These are phyloP conservation scores for Domatiomyces catenatus DNA, from an alignment of 2,329 filamentous ascomycete species.

Conservation along the genomic window DNA sequence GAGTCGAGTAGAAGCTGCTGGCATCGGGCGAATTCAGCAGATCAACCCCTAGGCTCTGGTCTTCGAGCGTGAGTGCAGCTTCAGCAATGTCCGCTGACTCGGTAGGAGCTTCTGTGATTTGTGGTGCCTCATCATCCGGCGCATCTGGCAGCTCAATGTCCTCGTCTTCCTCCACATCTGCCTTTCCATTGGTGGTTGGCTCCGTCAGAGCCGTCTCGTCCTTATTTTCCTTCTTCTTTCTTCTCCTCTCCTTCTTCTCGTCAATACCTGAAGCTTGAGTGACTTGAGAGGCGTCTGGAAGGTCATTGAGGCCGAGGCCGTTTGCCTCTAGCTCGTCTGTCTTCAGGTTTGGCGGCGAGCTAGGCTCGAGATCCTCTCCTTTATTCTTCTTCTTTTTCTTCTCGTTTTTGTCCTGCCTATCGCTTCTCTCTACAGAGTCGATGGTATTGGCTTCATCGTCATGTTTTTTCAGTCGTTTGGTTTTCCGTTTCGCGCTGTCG, in stretches of 20 bases:
- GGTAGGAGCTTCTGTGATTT: not conserved
- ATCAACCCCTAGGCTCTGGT: conserved; percentile 1
- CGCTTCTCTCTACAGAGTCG: not conserved
- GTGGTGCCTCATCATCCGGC: conserved; percentile 1
- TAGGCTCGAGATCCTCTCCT: not conserved
- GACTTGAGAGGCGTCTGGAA: not conserved
- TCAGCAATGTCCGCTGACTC: not conserved
- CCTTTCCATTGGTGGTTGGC: not conserved
- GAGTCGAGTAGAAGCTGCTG: conserved; percentile 12
- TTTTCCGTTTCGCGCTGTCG: not conserved
- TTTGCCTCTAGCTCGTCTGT: not conserved
- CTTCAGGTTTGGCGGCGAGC: not conserved
- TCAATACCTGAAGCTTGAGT: not conserved
- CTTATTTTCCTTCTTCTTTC: conserved; percentile 9
- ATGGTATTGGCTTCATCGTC: not conserved
- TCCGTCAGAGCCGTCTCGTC: conserved; percentile 3
- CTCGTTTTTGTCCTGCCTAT: not conserved
- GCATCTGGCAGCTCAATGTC: conserved; percentile 8
- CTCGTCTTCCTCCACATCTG: conserved; percentile 5
- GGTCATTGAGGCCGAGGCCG: not conserved
- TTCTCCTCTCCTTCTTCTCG: conserved; percentile 3
- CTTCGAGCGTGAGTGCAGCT: not conserved
- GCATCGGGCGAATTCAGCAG: conserved; percentile 8
- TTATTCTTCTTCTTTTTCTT: not conserved
- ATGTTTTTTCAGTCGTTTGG: not conserved